Base-by-base conservation (phyloP, 106 monocot species). In the Dioscorea dumetorum region DNA sequence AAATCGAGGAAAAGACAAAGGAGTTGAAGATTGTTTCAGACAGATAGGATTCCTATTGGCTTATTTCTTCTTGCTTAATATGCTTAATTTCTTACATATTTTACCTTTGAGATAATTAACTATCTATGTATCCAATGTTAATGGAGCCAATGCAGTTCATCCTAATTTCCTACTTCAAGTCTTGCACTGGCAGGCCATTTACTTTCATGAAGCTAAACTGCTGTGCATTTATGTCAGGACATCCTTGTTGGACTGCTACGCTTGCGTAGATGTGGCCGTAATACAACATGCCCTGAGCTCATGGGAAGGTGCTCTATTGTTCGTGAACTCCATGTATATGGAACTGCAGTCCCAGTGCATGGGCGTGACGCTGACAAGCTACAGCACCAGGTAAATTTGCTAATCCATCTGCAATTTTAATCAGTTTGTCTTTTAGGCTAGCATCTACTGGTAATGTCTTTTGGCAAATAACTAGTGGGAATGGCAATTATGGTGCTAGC, bases 271-370 rank as follows among this genome's bases (percentile, higher is more conserved):
- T 93, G 92, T 77, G 93, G 99, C 14, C 80, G 78, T 32, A 99
- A 90, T 52, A 78, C 78, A 51, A 99, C 87, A 15, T 93, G 99
- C 53, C 84, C 93, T 22, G 92, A 99, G 78, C 77, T 99, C 11
- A 60, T 71, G 15, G 93, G 93, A 56, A 84, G 82, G 72, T 99
- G 99, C 73, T 99, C 99, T 31, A 99, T 99, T 72, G 85, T 99
- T 67, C 84, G 99, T 22, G 99, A 99, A 76, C 93, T 99, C 74
- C 99, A 99, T 79, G 93, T 99, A 1, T 99, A 99, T 83, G 99
- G 99, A 72, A 99, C 93, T 73, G 99, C 99, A 53, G 99, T 99
- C 49, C 99, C 99, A n/a, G 99, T 99, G n/a, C 99, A 99, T 81
- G 99, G 93, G 49, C 86, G 99, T 49, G 99, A 99, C 68, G 73